Conservation (phyloP, 352 stramenopile genomes). For the Globisporangium cystogenes region DNA sequence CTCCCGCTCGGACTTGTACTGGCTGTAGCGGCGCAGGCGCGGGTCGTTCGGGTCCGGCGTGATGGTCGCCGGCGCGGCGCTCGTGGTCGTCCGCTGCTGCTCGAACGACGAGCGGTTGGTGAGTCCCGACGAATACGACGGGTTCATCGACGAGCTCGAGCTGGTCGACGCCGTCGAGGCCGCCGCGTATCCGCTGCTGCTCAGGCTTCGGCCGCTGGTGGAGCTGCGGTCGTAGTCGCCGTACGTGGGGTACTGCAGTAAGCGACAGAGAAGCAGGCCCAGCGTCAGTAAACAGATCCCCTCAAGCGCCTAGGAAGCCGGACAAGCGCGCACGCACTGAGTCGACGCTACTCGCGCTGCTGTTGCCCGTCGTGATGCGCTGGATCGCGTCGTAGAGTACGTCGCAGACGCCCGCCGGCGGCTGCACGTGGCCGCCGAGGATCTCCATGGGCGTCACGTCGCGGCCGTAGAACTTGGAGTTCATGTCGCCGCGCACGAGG, state of each 20-base stretch:
- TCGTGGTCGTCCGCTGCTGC: constrained; percentile 10
- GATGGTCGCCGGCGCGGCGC: constrained; percentile 16
- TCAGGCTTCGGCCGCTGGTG: constrained; percentile 1
- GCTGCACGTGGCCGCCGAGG: constrained; percentile 63
- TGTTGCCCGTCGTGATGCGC: constrained; percentile 25
- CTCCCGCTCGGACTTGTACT: constrained; percentile 79
- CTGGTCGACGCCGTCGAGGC: constrained; percentile 6
- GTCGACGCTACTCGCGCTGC: constrained; percentile 1
- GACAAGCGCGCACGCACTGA: constrained; percentile 7
- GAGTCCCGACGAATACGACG: constrained; percentile 3
- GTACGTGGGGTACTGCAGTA: constrained; percentile 12
- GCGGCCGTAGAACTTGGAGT: constrained; percentile 77
- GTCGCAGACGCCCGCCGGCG: constrained; percentile 56
- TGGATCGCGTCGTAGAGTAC: constrained; percentile 65
- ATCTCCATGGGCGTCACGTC: constrained; percentile 82
- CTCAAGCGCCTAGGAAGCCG: neutral
- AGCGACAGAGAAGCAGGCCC: neutral
- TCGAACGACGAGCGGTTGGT: constrained; percentile 18
- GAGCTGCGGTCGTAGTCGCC: constrained; percentile 10
- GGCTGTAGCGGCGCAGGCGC: constrained; percentile 55
- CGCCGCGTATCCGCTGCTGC: constrained; percentile 4
- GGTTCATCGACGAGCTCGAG: constrained; percentile 15
- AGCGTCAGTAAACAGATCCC: neutral
- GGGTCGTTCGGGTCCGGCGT: constrained; percentile 53
- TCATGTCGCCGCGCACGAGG: constrained; percentile 80